These are phyloP conservation scores for Pleurotus djamor DNA, from an alignment of 768 basidiomycete species.

Conservation along the genomic window DNA sequence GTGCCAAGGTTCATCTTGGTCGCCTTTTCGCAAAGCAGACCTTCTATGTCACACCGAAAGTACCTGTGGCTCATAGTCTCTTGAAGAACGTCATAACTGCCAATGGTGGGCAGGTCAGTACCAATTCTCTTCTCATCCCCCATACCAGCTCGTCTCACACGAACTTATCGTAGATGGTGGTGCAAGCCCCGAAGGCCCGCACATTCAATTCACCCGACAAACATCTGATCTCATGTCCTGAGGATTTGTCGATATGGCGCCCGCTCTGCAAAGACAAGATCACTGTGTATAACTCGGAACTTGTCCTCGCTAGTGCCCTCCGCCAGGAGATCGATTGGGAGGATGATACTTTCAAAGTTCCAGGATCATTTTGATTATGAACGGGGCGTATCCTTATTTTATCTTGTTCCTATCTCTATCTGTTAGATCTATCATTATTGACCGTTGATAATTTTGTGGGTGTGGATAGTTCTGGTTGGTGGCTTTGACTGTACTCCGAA, in stretches of 20 bases:
- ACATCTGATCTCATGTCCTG: constrained; percentile 63
- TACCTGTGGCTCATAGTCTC: constrained; percentile 54
- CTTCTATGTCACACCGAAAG: constrained; percentile 75
- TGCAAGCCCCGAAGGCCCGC: constrained; percentile 51
- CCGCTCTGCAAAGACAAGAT: constrained; percentile 43
- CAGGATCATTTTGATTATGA: constrained; percentile 12
- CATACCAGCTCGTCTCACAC: constrained; percentile 1
- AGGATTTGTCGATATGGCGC: constrained; percentile 67
- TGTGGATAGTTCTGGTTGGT: no score
- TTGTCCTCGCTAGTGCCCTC: constrained; percentile 62
- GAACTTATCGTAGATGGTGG: constrained; percentile 30
- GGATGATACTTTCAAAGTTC: constrained; percentile 31
- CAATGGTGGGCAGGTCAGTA: constrained; percentile 67
- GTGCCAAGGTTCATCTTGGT: constrained; percentile 51
- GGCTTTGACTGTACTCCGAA: no score
- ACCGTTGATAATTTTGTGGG: no score
- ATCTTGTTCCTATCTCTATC: no score
- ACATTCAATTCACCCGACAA: constrained; percentile 50
- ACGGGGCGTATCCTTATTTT: no score
- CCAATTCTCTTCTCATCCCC: not conserved
- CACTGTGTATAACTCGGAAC: constrained; percentile 66
- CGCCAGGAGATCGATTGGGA: constrained; percentile 71
- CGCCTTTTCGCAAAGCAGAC: constrained; percentile 61
- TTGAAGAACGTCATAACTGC: constrained; percentile 69
- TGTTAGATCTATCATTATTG: no score